Base-by-base conservation (phyloP, 2,329 filamentous ascomycete species). In the Erysiphe pulchra region DNA sequence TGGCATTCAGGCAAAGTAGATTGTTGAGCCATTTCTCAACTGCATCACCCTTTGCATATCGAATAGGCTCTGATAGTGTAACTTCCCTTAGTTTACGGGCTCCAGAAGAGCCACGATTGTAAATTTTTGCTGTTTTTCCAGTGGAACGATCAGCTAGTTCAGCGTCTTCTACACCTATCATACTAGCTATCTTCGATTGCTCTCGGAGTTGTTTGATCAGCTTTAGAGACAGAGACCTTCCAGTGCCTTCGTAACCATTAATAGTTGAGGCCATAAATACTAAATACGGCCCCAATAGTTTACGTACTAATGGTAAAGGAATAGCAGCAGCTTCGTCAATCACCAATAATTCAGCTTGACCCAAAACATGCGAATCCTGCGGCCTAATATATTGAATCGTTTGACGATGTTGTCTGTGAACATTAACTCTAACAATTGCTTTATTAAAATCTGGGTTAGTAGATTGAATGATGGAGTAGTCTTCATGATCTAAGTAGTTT, bases 201-300 rank as follows among this genome's bases (percentile, higher is more conserved):
- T 98, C 87, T 48, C 90, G 78, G 20, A 98, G 73, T 62, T 98
- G 87, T 60, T 95, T 92, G 51, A 98, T 94, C 52, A 98, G 70
- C 64, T 98, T 98, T 46, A 98, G 66, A 0, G 90, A 95, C 6
- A 98, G 69, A 1, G 90, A 95, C 47, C 90, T 76, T 37, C 90
- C 90, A 7, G 90, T 98, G 47, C 90, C 90, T 65, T 98, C 90
- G 59, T 98, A 98, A 48, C 90, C 90, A 58, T 95, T 95, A 64
- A 98, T 94, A 1, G 90, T 98, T 0, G 90, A 98, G 0, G 92
- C 85, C 90, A 98, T 95, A 63, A 98, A 98, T 9, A 95, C 85
- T 34, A 98, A 68, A 61, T 98, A 98, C 13, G 87, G 87, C 0
- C 90, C 90, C 74, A 98, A 86, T 37, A 98, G 69, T 63, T 94